A percentile compares a stretch with the other conserved stretches of the same genome.
phyloP scores from a whole-genome alignment of 768 basidiomycete genomes.

The Agrocybe praecox region DNA sequence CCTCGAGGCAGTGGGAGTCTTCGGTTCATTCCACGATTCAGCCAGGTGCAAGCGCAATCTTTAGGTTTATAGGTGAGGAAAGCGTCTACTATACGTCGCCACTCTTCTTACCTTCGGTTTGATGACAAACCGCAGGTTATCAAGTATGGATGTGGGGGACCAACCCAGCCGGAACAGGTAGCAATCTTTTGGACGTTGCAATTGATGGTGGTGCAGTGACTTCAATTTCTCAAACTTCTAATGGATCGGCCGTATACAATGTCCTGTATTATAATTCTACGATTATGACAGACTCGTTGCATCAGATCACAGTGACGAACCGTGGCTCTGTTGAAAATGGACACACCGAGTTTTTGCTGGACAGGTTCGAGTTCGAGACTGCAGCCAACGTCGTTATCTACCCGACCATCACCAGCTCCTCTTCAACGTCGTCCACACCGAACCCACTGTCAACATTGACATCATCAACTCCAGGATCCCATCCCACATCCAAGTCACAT shows the following conservation, averaged over 20 bases:
- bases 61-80: constrained; percentile 23
- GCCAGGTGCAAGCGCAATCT: constrained; percentile 20
- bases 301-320: constrained; percentile 20
- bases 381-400: constrained; percentile 4
- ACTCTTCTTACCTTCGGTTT: background rate
- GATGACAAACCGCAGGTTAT: constrained; percentile 11
- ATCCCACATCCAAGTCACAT: background rate
- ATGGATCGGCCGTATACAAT: constrained; percentile 18
- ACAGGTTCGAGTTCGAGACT: constrained; percentile 21
- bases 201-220: constrained; percentile 17
- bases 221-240: constrained; percentile 12
- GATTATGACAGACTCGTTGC: constrained; percentile 12
- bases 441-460: background rate
- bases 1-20: constrained; percentile 22
- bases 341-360: constrained; percentile 20
- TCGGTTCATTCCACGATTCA: constrained; percentile 15
- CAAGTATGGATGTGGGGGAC: constrained; percentile 20
- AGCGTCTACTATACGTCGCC: background rate
- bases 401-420: background rate
- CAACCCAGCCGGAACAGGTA: constrained; percentile 19
- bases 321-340: constrained; percentile 14
- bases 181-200: constrained; percentile 11
- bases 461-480: background rate
- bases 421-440: background rate
- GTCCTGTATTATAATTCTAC: constrained; percentile 13